These are phyloP conservation scores for Beauveria scarabaeidicola DNA, from an alignment of 2,329 filamentous ascomycete genomes.

Conservation along the genomic window DNA sequence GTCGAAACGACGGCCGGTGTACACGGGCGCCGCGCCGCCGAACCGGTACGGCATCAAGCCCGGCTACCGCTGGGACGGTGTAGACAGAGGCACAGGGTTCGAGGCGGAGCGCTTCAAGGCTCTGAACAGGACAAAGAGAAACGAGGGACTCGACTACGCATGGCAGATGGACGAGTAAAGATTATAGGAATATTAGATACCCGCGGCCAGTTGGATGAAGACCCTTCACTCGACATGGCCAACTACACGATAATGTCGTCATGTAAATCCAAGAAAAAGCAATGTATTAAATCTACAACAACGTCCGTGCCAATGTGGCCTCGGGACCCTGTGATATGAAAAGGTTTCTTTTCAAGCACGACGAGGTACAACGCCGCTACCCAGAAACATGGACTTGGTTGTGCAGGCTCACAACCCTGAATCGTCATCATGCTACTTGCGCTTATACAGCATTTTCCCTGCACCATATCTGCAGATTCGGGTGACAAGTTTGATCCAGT, in stretches of 20 bases:
- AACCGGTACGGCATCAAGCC: slow-evolving; percentile 92
- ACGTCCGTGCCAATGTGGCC: neutral
- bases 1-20: slow-evolving; percentile 52
- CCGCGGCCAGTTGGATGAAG: neutral
- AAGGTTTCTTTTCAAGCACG: too few relatives aligned
- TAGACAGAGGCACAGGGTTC: slow-evolving; percentile 88
- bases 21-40: slow-evolving; percentile 71
- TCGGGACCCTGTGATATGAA: neutral
- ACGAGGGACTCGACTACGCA: slow-evolving; percentile 74
- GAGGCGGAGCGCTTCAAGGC: slow-evolving; percentile 89
- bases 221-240: neutral
- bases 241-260: neutral
- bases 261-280: neutral
- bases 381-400: neutral
- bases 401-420: neutral
- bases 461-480: slow-evolving; percentile 43
- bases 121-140: slow-evolving; percentile 66
- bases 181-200: neutral
- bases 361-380: neutral
- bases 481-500: slow-evolving; percentile 54
- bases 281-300: neutral
- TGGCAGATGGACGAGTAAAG: slow-evolving; percentile 91
- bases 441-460: slow-evolving; percentile 44
- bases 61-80: slow-evolving; percentile 93
- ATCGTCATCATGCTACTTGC: neutral